Base-by-base conservation (phyloP, 2,329 filamentous ascomycete genomes). In the Colletotrichum paranaense region DNA sequence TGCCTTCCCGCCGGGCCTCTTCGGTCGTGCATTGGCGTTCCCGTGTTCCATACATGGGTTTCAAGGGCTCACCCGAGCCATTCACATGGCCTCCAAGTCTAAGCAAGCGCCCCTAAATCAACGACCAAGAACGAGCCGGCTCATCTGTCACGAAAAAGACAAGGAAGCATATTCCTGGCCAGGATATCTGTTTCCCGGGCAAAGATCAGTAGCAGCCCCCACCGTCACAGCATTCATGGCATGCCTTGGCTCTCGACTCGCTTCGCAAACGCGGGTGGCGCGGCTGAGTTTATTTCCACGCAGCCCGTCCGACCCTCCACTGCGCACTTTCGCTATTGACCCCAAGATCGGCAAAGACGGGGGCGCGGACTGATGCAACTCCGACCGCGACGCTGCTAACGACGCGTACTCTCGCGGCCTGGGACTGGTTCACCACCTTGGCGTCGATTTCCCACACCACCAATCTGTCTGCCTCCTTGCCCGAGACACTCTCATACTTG, bases 11-110 rank as follows among this genome's bases (percentile, higher is more conserved):
- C 62, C 49, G 19, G 56, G 19, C 58, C 57, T 72, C 46, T 74
- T 72, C 52, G 52, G 62, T 55, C 57, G 72, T 74, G 72, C 72
- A 74, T 72, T 72, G 72, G 72, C 68, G 68, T 67, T 67, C 72
- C 72, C 68, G 72, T 59, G 38, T 53, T 57, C 28, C 32, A 58
- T 24, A 58, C 49, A 72, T 59, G 68, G 68, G 46, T 67, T 16
- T 16, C 22, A 70, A 73, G 60, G 67, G 67, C 67, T 70, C 66
- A 73, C 60, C 70, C 70, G 70, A 62, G 35, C 70, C 67, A 73
- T 42, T 70, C 70, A 70, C 70, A 70, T 66, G 67, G 58, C 60
- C 11, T 57, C 16, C 35, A 28, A 55, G 28, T 49, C 38, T 14
- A 56, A 22, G 8, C 26, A 30, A 35, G n/a, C 19, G 22, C 30